Base-by-base conservation (phyloP, 2,329 filamentous ascomycete genomes). In the Cladosporium sp. region DNA sequence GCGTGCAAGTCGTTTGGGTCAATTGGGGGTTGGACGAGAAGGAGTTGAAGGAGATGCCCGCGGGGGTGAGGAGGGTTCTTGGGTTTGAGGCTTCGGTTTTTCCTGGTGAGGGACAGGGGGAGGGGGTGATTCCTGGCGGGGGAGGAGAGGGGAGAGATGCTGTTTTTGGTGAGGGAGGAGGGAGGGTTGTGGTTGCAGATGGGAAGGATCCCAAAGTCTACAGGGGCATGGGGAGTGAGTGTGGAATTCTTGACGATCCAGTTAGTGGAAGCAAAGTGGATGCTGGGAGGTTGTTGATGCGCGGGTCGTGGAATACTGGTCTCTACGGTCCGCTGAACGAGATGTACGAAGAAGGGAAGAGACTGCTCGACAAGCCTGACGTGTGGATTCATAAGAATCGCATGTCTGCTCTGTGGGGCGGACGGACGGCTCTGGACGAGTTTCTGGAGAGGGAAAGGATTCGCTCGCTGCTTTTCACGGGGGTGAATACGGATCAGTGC, bases 401-500 rank as follows among this genome's bases (percentile, higher is more conserved):
- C 17, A 78, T 82, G 69, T 79, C 75, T 17, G 81, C 79, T 2
- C 66, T 84, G 43, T 83, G 79, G 77, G 70, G 68, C 19, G 58
- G 64, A 7, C 61, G 61, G 9, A 75, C 74, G 39, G 66, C 69
- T 7, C 66, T 78, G 40, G 71, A 70, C 48, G 63, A 65, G 34
- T 72, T 69, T 34, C 61, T 82, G 44, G 59, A 69, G 43, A 52
- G 63, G 36, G 56, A 69, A 42, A 67, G 68, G 0, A 73, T 72
- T 51, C 72, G 56, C 39, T 82, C 78, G 4, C 60, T 83, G 39
- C 58, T 84, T 17, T 82, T 83, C 55, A 67, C 76, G 1, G 80
- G 80, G 0, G 80, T 82, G 11, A 83, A 84, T 58, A 82, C 80
- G 2, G 80, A 84, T 64, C 79, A 82, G 61, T 83, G 80, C 59